Conservation (phyloP, 345 rosid species). For the Salix viminalis region DNA sequence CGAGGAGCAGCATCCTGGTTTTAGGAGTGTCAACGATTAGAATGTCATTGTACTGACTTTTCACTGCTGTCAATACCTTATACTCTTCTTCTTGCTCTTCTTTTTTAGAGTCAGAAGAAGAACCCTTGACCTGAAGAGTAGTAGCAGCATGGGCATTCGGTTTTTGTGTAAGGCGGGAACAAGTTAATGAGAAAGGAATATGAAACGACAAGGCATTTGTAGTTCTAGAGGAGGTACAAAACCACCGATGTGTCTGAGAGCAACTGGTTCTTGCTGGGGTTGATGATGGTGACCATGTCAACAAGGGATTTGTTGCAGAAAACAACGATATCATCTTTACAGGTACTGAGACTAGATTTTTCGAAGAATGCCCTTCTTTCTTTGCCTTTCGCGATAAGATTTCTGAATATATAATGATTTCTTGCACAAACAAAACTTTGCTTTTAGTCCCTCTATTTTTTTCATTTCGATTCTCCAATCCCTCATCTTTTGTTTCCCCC, state of each 20-base stretch:
- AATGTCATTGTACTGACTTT: slow-evolving; percentile 66
- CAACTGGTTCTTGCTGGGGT: not conserved
- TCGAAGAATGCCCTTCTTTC: no score
- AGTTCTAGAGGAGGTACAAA: not conserved
- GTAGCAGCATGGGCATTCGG: not conserved
- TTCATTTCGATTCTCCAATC: no score
- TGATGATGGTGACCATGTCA: not conserved
- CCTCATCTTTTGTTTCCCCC: no score
- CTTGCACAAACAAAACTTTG: no score
- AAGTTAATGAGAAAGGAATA: not conserved
- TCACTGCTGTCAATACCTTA: slow-evolving; percentile 48
- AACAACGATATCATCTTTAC: no score
- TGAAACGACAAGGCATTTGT: not conserved
- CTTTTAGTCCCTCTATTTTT: no score
- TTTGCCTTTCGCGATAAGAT: no score
- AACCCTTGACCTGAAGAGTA: not conserved
- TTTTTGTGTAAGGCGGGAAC: not conserved
- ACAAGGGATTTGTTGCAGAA: no score
- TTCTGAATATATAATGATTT: no score
- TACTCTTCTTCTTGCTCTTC: slow-evolving; percentile 36
- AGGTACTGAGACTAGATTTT: no score
- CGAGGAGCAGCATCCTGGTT: slow-evolving; percentile 72
- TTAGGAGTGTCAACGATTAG: slow-evolving; percentile 56
- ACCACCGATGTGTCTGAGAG: not conserved
- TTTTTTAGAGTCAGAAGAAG: not conserved